phyloP scores from a whole-genome alignment of 148 eudicot genomes.

The Cornus controversa region DNA sequence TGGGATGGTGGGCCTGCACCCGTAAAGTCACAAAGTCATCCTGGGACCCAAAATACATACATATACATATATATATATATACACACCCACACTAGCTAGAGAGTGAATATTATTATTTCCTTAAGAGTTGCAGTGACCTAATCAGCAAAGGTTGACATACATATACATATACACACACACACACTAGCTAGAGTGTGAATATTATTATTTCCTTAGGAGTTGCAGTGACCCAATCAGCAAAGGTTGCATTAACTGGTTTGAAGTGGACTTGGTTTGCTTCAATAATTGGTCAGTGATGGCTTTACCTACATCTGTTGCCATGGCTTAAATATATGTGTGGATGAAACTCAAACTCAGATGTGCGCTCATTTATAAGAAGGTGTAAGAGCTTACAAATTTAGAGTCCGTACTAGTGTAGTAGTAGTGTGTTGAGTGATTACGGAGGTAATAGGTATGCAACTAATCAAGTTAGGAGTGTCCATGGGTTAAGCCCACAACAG shows the following conservation, averaged over 20 bases:
- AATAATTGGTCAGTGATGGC: background rate
- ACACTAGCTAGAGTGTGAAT: too few relatives aligned
- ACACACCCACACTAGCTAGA: too few relatives aligned
- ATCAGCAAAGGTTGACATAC: background rate
- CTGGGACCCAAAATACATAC: too few relatives aligned
- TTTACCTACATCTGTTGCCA: background rate
- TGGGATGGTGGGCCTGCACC: too few relatives aligned
- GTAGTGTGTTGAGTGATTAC: too few relatives aligned
- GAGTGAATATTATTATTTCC: too few relatives aligned
- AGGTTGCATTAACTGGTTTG: background rate
- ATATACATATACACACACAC: too few relatives aligned
- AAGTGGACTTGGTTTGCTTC: background rate
- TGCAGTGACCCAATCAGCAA: background rate
- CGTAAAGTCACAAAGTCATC: too few relatives aligned
- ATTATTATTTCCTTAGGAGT: background rate
- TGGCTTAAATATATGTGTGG: background rate
- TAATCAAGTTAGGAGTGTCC: background rate
- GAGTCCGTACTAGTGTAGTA: too few relatives aligned
- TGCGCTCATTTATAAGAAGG: background rate
- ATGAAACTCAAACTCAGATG: background rate
- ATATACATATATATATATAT: too few relatives aligned
- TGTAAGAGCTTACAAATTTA: background rate
- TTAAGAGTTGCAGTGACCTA: background rate
- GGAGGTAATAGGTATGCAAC: background rate
- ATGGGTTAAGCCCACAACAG: background rate